A percentile compares a stretch with the other conserved stretches of the same genome.
Evolutionary conservation across 331 rosid species (phyloP).

Genomic region (Pyracantha coccinea): DNA sequence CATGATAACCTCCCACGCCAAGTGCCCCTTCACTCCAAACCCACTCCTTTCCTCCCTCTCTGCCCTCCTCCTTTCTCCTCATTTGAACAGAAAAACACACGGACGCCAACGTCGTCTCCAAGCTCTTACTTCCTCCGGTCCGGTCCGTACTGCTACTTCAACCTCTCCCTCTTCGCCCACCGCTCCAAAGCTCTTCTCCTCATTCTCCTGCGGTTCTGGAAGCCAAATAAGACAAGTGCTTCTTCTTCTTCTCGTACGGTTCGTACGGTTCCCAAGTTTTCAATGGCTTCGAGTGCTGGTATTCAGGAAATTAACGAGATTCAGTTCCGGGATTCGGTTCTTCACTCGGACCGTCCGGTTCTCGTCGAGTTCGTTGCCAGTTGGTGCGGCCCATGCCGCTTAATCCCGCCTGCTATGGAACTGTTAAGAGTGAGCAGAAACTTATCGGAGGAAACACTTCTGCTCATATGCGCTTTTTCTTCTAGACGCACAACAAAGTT

Average conservation of each 20-base stretch:
- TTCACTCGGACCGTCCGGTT: constrained; percentile 62
- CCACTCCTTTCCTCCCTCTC: neutral
- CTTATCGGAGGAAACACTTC: no score
- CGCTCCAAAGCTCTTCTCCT: constrained; percentile 10
- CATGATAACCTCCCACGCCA: neutral
- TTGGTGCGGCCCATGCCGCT: constrained; percentile 93
- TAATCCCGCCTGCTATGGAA: constrained; percentile 64
- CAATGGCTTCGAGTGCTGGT: constrained; percentile 35
- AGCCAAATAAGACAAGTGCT: neutral
- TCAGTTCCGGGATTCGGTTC: constrained; percentile 51
- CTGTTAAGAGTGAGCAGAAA: neutral
- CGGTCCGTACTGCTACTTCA: constrained; percentile 21
- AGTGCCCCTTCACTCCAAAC: neutral
- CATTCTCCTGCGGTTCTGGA: constrained; percentile 3
- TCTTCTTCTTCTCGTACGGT: neutral
- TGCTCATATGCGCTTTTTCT: no score
- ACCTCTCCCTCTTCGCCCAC: constrained; percentile 9
- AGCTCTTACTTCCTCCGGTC: constrained; percentile 14
- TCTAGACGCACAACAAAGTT: no score
- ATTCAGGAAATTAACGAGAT: constrained; percentile 52
- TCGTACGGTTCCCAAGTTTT: constrained; percentile 20
- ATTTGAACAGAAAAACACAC: neutral
- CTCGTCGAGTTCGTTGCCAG: constrained; percentile 81
- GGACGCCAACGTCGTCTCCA: constrained; percentile 32
- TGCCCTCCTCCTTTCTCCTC: neutral